These are phyloP conservation scores for Pythium grandisporangium DNA, from an alignment of 352 stramenopile species.

Conservation along the genomic window DNA sequence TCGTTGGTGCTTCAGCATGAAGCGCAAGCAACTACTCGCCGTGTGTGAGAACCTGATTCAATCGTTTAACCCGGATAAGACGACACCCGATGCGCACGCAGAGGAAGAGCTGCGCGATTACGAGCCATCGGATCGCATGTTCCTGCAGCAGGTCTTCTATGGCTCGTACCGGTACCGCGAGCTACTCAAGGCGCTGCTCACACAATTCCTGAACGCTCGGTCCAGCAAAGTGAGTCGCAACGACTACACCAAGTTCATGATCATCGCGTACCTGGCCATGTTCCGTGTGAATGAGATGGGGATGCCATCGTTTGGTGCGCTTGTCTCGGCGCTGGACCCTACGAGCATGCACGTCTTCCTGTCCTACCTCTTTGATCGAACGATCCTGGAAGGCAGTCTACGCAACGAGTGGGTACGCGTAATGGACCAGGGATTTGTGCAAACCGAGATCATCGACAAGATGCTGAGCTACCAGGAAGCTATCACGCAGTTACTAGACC, in stretches of 20 bases:
- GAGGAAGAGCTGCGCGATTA: slow-evolving; percentile 40
- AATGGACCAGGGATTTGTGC: slow-evolving; percentile 82
- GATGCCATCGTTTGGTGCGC: slow-evolving; percentile 35
- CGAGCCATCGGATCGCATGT: slow-evolving; percentile 39
- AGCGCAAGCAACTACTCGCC: slow-evolving; percentile 64
- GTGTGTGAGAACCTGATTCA: slow-evolving; percentile 65
- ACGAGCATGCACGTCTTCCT: slow-evolving; percentile 85
- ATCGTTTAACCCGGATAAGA: slow-evolving; percentile 65
- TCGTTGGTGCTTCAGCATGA: too few relatives aligned
- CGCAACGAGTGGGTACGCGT: slow-evolving; percentile 72
- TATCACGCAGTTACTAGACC: slow-evolving; percentile 28
- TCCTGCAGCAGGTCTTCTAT: slow-evolving; percentile 87
- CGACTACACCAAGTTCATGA: slow-evolving; percentile 89
- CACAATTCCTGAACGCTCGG: slow-evolving; percentile 80
- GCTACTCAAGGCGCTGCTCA: slow-evolving; percentile 61
- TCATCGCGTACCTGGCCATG: slow-evolving; percentile 83
- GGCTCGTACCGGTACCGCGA: slow-evolving; percentile 86
- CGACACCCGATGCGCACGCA: slow-evolving; percentile 68
- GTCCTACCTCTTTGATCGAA: slow-evolving; percentile 72
- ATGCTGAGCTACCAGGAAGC: slow-evolving; percentile 32
- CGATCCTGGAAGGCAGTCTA: slow-evolving; percentile 52
- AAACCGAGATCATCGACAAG: slow-evolving; percentile 55
- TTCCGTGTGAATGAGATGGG: slow-evolving; percentile 88
- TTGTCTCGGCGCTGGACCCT: slow-evolving; percentile 62
- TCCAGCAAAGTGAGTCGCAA: slow-evolving; percentile 61